phyloP scores from a whole-genome alignment of 1,284 basidiomycete genomes.

The Serendipita sp. region DNA sequence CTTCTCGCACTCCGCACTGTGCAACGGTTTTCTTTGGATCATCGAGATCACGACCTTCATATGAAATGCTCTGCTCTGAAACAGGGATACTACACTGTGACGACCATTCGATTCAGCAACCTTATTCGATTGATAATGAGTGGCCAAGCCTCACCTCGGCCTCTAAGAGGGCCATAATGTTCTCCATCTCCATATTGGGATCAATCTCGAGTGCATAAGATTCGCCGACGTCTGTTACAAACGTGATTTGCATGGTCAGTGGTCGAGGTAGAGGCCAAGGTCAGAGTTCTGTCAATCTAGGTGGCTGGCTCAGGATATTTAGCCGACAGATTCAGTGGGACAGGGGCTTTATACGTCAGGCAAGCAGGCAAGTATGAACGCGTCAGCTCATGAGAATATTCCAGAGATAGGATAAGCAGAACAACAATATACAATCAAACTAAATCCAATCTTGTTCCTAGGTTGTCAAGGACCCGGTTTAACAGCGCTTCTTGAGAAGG shows the following conservation, averaged over 20 bases:
- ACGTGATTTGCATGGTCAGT: conserved; percentile 60
- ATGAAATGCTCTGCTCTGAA: conserved; percentile 55
- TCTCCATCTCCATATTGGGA: conserved; percentile 73
- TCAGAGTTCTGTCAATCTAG: not conserved
- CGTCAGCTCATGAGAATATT: conserved; percentile 16
- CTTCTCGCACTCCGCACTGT: conserved; percentile 42
- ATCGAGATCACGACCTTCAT: conserved; percentile 47
- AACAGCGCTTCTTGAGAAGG: conserved; percentile 29
- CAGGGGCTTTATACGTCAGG: not conserved
- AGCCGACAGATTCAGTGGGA: not conserved
- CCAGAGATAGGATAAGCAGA: conserved; percentile 12
- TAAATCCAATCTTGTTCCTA: not conserved
- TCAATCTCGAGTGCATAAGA: conserved; percentile 66
- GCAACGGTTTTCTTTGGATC: conserved; percentile 52
- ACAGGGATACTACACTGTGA: conserved; percentile 53
- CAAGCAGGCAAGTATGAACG: conserved; percentile 2
- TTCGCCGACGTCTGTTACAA: conserved; percentile 64
- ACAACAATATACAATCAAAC: not conserved
- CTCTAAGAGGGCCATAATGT: conserved; percentile 78
- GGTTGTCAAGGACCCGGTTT: conserved; percentile 20
- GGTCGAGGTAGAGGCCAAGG: not conserved
- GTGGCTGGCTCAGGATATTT: not conserved
- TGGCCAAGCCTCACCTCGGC: conserved; percentile 51
- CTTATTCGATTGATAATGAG: not conserved
- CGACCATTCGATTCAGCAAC: conserved; percentile 4